phyloP scores from a whole-genome alignment of 2,329 filamentous ascomycete genomes.

The Colletotrichum sublineola region DNA sequence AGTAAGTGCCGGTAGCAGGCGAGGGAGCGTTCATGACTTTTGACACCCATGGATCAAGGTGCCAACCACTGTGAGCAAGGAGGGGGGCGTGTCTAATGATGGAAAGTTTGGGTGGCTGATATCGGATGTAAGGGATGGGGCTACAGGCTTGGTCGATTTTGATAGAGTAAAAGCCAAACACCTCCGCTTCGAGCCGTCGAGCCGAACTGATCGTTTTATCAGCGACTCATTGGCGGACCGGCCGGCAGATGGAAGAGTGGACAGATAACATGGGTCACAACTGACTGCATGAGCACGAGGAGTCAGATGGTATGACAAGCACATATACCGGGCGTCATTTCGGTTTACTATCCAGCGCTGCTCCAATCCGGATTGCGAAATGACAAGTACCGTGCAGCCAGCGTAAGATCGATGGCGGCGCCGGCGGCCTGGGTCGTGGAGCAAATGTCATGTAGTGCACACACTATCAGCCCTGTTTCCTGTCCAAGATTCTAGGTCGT shows the following conservation, averaged over 20 bases:
- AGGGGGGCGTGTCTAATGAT: slow-evolving; percentile 6
- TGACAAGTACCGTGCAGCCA: slow-evolving; percentile 26
- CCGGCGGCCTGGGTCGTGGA: slow-evolving; percentile 32
- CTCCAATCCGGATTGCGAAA: slow-evolving; percentile 22
- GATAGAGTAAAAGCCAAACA: slow-evolving; percentile 10
- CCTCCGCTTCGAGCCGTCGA: slow-evolving; percentile 7
- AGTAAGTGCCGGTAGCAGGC: slow-evolving; percentile 1
- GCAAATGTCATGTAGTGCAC: slow-evolving; percentile 11
- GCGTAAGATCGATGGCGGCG: slow-evolving; percentile 31
- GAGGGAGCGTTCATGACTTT: slow-evolving; percentile 12
- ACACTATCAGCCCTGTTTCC: slow-evolving; percentile 38
- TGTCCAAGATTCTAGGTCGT: slow-evolving; percentile 12
- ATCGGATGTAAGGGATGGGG: background rate
- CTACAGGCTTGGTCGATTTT: slow-evolving; percentile 9
- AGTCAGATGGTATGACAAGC: slow-evolving; percentile 8
- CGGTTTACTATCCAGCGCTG: background rate
- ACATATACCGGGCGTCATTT: slow-evolving; percentile 7
- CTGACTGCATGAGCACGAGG: slow-evolving; percentile 9
- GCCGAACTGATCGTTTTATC: background rate
- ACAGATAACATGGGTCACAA: background rate
- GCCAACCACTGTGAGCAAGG: background rate
- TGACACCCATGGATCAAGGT: slow-evolving; percentile 36
- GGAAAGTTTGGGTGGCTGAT: background rate
- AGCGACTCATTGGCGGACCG: background rate
- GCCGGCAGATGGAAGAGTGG: background rate